A percentile compares a stretch with the other conserved stretches of the same genome.
phyloP scores from a whole-genome alignment of 2,329 filamentous ascomycete species.

The Fusarium papillatum region DNA sequence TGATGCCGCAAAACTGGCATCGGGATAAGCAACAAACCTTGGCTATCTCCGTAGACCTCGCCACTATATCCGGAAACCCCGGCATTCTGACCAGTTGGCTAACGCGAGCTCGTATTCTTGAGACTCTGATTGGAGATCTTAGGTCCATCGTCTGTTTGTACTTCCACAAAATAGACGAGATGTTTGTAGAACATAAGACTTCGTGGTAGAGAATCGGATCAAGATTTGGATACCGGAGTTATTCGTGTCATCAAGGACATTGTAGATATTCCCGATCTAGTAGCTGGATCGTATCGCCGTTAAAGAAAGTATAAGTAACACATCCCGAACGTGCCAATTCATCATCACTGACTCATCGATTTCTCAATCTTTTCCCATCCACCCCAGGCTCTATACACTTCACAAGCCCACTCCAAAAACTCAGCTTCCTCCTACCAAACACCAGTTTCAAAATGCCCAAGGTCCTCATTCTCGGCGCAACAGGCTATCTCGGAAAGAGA shows the following conservation, averaged over 20 bases:
- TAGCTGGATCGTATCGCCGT: neutral
- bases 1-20: neutral
- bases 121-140: neutral
- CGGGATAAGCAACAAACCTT: neutral
- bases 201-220: neutral
- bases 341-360: neutral
- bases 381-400: no score
- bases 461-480: neutral
- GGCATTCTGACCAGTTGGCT: neutral
- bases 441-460: neutral
- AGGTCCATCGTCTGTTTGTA: neutral
- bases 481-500: slow-evolving; percentile 8
- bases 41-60: neutral
- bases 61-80: neutral
- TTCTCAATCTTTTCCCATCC: neutral
- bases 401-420: neutral
- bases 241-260: neutral
- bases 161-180: neutral
- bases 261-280: neutral
- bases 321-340: neutral
- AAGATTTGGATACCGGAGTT: neutral
- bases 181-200: neutral
- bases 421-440: neutral
- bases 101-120: neutral
- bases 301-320: neutral